Evolutionary conservation across 331 rosid species (phyloP).

Genomic region (Spiraea crenata): DNA sequence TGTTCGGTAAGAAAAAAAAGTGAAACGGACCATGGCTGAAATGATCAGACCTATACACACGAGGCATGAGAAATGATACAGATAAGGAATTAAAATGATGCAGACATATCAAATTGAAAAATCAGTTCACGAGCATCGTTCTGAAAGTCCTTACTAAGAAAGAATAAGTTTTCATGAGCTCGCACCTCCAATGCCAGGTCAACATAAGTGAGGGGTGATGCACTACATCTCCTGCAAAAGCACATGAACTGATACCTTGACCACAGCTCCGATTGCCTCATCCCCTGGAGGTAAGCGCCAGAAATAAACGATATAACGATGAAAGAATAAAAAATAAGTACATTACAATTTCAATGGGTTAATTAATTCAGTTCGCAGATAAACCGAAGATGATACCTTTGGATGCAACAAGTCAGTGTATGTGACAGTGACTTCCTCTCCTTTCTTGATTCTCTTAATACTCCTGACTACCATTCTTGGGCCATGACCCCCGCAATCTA

Average conservation of each 20-base stretch:
- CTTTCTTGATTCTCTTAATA: slow-evolving; percentile 63
- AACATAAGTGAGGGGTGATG: slow-evolving; percentile 40
- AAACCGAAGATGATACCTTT: slow-evolving; percentile 48
- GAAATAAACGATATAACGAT: not conserved
- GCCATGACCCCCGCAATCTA: slow-evolving; percentile 34
- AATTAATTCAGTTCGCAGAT: not conserved
- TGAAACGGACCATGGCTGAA: not conserved
- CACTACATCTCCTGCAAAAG: slow-evolving; percentile 56
- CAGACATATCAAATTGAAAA: not conserved
- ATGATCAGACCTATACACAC: not conserved
- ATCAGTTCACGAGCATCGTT: not conserved
- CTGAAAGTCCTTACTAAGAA: not conserved
- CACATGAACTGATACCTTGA: slow-evolving; percentile 70
- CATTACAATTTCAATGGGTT: not conserved
- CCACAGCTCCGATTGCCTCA: slow-evolving; percentile 70
- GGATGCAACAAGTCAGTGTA: slow-evolving; percentile 76
- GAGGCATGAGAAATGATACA: not conserved
- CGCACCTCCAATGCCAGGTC: slow-evolving; percentile 71
- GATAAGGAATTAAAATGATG: not conserved
- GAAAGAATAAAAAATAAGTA: not conserved
- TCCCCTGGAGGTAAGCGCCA: slow-evolving; percentile 37
- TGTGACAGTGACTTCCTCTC: slow-evolving; percentile 67
- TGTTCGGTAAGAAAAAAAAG: not conserved
- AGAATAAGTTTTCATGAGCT: slow-evolving; percentile 2
- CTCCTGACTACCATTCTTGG: slow-evolving; percentile 70